Conservation (phyloP, 306 rosid genomes). For the Rosa chinensis region DNA sequence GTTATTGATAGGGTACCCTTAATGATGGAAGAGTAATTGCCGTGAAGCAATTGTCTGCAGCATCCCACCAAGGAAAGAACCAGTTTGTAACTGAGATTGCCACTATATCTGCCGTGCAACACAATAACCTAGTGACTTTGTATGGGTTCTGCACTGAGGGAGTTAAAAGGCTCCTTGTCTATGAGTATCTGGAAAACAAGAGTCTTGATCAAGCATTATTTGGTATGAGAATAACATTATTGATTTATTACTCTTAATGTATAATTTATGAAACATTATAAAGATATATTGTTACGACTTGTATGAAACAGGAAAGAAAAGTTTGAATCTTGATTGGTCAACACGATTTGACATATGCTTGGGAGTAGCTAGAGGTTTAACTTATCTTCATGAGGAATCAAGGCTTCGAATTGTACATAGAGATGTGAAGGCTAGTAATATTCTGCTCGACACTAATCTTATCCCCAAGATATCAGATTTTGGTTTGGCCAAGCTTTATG, state of each 20-base stretch:
- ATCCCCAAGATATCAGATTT: conserved; percentile 78
- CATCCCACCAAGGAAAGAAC: conserved; percentile 77
- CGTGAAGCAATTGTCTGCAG: conserved; percentile 74
- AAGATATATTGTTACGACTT: not conserved
- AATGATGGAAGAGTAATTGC: conserved; percentile 73
- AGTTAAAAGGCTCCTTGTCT: conserved; percentile 65
- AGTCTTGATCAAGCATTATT: conserved; percentile 87
- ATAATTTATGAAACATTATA: not conserved
- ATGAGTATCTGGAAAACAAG: conserved; percentile 75
- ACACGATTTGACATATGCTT: conserved; percentile 65
- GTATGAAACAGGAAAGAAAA: conserved; percentile 39
- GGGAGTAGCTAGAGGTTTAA: conserved; percentile 76
- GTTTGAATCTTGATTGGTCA: conserved; percentile 55
- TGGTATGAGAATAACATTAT: conserved; percentile 44
- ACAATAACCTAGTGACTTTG: conserved; percentile 73
- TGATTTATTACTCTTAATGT: conserved; percentile 2
- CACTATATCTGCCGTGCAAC: conserved; percentile 82
- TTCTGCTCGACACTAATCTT: conserved; percentile 62
- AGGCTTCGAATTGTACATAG: conserved; percentile 69
- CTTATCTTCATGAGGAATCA: conserved; percentile 83
- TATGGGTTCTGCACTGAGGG: conserved; percentile 80
- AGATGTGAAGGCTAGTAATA: conserved; percentile 83
- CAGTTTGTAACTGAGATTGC: conserved; percentile 86
- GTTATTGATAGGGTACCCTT: conserved; percentile 59
- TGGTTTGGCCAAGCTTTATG: conserved; percentile 78